Conservation (phyloP, 208 protist genomes). For the Strigomonas oncopelti region DNA sequence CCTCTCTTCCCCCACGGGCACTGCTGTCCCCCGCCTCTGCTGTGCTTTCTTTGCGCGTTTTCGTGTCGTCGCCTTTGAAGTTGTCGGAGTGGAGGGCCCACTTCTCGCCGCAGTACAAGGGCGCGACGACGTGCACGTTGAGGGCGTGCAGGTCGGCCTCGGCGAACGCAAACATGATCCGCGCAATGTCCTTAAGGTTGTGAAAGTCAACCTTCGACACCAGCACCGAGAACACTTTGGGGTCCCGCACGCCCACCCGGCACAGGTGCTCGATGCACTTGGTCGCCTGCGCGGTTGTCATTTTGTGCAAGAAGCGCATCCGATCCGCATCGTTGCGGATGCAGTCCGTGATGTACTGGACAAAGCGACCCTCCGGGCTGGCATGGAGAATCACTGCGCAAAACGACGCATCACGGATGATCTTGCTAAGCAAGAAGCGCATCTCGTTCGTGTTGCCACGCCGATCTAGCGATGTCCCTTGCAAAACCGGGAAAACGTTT, state of each 20-base stretch:
- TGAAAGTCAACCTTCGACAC: slow-evolving; percentile 57
- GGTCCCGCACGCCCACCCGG: slow-evolving; percentile 50
- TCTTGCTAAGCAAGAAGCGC: slow-evolving; percentile 46
- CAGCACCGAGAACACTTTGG: slow-evolving; percentile 47
- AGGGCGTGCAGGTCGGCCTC: slow-evolving; percentile 48
- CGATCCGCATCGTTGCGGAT: slow-evolving; percentile 65
- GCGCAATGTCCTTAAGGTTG: slow-evolving; percentile 54
- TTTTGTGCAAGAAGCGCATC: slow-evolving; percentile 68
- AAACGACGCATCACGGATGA: slow-evolving; percentile 75
- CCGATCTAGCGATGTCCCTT: slow-evolving; percentile 56
- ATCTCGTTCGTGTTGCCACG: slow-evolving; percentile 45
- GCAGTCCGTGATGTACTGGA: slow-evolving; percentile 49
- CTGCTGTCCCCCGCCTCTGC: background rate
- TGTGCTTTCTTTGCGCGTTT: background rate
- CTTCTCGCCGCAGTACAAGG: slow-evolving; percentile 73
- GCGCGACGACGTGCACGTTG: slow-evolving; percentile 58
- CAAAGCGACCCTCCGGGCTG: slow-evolving; percentile 41
- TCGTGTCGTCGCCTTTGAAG: background rate
- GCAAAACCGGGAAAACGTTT: slow-evolving; percentile 66
- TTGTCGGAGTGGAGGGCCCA: slow-evolving; percentile 26
- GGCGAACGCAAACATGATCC: slow-evolving; percentile 67
- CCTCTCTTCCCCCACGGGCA: background rate
- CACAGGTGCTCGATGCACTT: slow-evolving; percentile 70
- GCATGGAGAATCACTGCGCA: slow-evolving; percentile 58
- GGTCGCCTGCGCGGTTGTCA: slow-evolving; percentile 77